Conservation (phyloP, 2,329 filamentous ascomycete species). For the Dothideomycetes sp. region DNA sequence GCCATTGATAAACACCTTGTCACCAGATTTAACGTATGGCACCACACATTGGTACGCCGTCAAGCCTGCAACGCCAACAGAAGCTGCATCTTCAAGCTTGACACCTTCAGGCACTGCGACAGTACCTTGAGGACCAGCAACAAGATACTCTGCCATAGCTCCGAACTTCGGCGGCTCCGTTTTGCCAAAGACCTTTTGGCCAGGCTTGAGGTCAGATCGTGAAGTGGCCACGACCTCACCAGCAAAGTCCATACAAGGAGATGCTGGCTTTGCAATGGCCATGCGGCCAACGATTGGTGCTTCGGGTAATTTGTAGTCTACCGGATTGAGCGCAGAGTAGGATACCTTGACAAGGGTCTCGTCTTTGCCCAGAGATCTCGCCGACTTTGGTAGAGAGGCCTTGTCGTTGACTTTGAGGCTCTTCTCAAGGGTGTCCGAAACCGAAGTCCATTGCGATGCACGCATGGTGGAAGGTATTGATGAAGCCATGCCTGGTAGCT, state of each 20-base stretch:
- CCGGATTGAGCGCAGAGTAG: constrained; percentile 39
- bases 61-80: constrained; percentile 29
- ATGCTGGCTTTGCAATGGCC: constrained; percentile 32
- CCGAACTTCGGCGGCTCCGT: constrained; percentile 27
- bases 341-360: constrained; percentile 38
- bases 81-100: constrained; percentile 27
- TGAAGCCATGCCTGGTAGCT: constrained; percentile 13
- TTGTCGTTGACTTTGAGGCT: constrained; percentile 24
- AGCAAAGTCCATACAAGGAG: constrained; percentile 43
- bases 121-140: constrained; percentile 17
- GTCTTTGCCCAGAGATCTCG: constrained; percentile 18
- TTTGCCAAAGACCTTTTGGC: constrained; percentile 33
- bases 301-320: constrained; percentile 43
- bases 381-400: constrained; percentile 20
- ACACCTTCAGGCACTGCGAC: constrained; percentile 29
- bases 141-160: constrained; percentile 30
- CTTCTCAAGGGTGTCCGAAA: constrained; percentile 25
- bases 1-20: constrained; percentile 56
- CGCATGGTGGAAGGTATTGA: constrained; percentile 22
- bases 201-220: constrained; percentile 23
- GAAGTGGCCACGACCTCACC: constrained; percentile 38
- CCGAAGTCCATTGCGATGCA: constrained; percentile 21
- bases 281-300: constrained; percentile 31
- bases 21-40: constrained; percentile 31
- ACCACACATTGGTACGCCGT: constrained; percentile 32